Conservation (phyloP, 441 rosid species). For the Jatropha multifida region DNA sequence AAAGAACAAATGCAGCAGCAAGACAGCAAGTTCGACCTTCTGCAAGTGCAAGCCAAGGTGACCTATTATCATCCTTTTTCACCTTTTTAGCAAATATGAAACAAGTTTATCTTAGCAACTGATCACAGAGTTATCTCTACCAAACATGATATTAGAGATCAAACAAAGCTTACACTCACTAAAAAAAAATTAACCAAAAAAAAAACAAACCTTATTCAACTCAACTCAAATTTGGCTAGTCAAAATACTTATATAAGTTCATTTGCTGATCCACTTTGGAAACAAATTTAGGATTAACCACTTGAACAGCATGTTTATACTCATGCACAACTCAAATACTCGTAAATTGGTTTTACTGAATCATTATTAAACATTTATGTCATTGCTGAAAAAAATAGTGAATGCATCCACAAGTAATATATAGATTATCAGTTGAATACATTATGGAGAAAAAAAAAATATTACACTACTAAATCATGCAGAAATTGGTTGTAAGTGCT, state of each 20-base stretch:
- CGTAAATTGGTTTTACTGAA: too few species aligned
- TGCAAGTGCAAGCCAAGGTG: too few species aligned
- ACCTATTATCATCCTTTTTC: too few species aligned
- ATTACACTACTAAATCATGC: too few species aligned
- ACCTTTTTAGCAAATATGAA: too few species aligned
- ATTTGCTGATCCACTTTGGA: not conserved
- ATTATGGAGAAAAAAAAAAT: too few species aligned
- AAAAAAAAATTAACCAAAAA: not conserved
- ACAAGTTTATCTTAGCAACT: not conserved
- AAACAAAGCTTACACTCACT: not conserved
- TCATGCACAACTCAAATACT: too few species aligned
- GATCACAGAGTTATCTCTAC: not conserved
- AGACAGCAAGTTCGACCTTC: not conserved
- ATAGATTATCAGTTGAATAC: too few species aligned
- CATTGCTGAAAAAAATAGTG: too few species aligned
- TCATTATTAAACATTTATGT: too few species aligned
- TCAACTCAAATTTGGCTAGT: not conserved
- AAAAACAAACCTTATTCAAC: not conserved
- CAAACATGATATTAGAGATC: not conserved
- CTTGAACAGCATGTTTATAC: not conserved
- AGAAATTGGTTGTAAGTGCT: too few species aligned
- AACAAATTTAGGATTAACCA: not conserved
- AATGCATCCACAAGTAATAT: too few species aligned
- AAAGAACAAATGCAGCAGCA: not conserved
- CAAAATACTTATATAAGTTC: not conserved